Evolutionary conservation across 257 asterid species (phyloP), one percentile per base, ranked within the genome.

Genomic region (Nicotiana tomentosiformis): DNA sequence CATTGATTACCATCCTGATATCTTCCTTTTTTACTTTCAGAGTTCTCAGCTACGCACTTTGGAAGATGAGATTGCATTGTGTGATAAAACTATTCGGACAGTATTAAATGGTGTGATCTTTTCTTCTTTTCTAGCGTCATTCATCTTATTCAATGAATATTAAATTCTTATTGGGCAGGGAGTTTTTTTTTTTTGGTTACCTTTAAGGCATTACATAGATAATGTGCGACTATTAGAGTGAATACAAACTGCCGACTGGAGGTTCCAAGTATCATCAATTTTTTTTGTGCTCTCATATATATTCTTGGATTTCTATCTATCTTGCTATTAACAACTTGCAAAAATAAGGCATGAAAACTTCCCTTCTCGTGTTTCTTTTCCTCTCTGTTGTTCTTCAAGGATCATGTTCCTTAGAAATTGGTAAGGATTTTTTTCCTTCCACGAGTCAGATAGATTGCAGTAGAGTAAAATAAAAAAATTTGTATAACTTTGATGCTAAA

Each of bases 11-110:
- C 77, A 67, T 67, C 29, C 29, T 67, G 16, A 51, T 76, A 76
- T 76, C 16, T 16, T 76, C 39, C 43, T 76, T 26, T 26, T 79
- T 51, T 14, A 51, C 80, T 85, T 81, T 46, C 82, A 87, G 90
- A 57, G 66, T 81, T 46, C 77, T 68, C 85, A 87, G 82, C 80
- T 49, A 2, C 87, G 69, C 1, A 26, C 7, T 35, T 37, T 83
- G 23, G 81, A 81, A 81, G 90, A 87, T 57, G 72, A 85, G 61
- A 78, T 85, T 81, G 87, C 87, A 10, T n/a, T 56, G 18, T 87
- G 84, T 62, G 78, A 84, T 39, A 56, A 81, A 83, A 76, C 66
- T 33, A 81, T 87, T 76, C 88, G 7, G 83, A 84, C 68, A 49
- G 62, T 78, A 35, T 69, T 69, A 61, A 84, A 87, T 65, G 90